These are phyloP conservation scores for Ceratocystis diversiconidia DNA, from an alignment of 2,329 filamentous ascomycete species.

Conservation along the genomic window DNA sequence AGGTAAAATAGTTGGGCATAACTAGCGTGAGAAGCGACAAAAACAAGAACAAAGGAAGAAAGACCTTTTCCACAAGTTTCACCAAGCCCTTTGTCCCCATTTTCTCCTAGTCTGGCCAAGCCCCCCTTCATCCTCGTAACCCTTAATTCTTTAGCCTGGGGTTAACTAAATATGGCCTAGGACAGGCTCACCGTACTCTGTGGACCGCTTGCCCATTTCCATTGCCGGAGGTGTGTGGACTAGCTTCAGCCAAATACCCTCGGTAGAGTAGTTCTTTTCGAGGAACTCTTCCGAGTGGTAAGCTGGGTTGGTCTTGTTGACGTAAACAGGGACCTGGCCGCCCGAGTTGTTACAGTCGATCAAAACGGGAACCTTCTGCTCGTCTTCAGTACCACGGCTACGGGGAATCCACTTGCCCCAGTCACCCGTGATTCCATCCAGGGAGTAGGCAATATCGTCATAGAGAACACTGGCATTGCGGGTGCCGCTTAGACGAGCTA, in stretches of 20 bases:
- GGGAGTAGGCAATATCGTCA: constrained; percentile 17
- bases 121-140: neutral
- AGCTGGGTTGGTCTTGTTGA: constrained; percentile 13
- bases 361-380: constrained; percentile 3
- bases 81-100: neutral
- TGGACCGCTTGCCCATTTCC: neutral
- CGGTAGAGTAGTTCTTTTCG: constrained; percentile 5
- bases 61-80: neutral
- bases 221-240: constrained; percentile 6
- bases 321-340: constrained; percentile 15
- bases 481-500: constrained; percentile 10
- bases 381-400: neutral
- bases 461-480: constrained; percentile 17
- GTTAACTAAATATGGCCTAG: neutral
- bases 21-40: no score
- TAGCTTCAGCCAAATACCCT: constrained; percentile 16
- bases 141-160: neutral
- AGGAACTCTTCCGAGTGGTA: constrained; percentile 14
- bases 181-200: neutral
- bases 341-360: constrained; percentile 16
- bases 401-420: constrained; percentile 16
- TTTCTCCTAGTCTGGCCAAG: neutral
- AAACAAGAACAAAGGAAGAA: neutral
- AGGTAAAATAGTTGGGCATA: no score
- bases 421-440: constrained; percentile 14